Evolutionary conservation across 495 filamentous ascomycete genomes (phyloP).

Genomic region (Aspergillus asperescens): DNA sequence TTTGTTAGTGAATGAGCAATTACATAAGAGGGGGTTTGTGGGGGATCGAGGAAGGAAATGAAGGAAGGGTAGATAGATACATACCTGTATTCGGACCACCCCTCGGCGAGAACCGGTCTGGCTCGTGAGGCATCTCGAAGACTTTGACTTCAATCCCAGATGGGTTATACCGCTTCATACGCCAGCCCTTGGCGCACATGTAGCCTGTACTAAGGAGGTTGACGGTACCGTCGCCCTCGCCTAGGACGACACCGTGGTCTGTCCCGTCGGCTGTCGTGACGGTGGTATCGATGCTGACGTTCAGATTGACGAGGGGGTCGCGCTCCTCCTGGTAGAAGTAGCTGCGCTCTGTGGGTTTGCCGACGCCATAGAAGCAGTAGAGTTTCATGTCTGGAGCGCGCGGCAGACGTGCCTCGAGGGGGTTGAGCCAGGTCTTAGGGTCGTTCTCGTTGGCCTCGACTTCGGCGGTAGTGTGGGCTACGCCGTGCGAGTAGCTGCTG

Average conservation of each 20-base stretch:
- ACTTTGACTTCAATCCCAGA: constrained; percentile 73
- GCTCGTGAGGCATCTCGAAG: constrained; percentile 95
- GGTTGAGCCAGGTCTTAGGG: constrained; percentile 87
- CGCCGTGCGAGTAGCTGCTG: constrained; percentile 76
- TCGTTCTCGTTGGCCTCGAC: constrained; percentile 83
- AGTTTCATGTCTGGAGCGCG: constrained; percentile 88
- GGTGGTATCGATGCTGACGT: constrained; percentile 89
- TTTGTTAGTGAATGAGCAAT: not conserved
- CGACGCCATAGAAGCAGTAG: constrained; percentile 95
- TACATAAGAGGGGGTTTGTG: constrained; percentile 2
- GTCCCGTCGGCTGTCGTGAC: constrained; percentile 56
- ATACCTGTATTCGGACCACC: constrained; percentile 88
- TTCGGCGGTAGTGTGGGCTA: constrained; percentile 74
- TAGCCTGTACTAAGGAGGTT: constrained; percentile 83
- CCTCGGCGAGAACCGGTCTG: constrained; percentile 81
- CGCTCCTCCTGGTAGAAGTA: constrained; percentile 84
- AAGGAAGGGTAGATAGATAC: not conserved
- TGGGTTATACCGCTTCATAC: constrained; percentile 87
- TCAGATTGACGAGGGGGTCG: constrained; percentile 58
- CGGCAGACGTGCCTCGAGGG: constrained; percentile 83
- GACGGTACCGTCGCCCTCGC: constrained; percentile 94
- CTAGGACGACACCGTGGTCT: constrained; percentile 86
- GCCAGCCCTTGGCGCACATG: constrained; percentile 94
- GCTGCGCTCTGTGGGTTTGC: constrained; percentile 82
- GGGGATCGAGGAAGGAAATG: not conserved